Evolutionary conservation across 2,329 filamentous ascomycete species (phyloP).

Genomic region (Phyllosticta citribraziliensis): DNA sequence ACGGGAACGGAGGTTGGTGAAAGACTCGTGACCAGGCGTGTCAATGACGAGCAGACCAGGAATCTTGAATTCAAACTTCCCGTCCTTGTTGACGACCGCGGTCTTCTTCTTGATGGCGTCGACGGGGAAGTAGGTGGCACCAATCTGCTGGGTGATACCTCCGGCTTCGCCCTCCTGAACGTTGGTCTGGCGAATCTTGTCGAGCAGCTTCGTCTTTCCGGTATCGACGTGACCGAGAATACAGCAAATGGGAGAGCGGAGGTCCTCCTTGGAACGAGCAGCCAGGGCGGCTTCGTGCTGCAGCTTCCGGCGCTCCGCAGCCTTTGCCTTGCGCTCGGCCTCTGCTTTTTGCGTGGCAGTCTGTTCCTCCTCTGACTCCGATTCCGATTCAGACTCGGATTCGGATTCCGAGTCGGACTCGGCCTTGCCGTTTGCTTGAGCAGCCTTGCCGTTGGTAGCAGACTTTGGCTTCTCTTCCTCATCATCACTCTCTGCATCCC

Average conservation of each 20-base stretch:
- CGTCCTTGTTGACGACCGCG: constrained; percentile 82
- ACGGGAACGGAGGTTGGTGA: constrained; percentile 93
- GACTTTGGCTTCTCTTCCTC: constrained; percentile 42
- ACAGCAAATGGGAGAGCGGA: constrained; percentile 97
- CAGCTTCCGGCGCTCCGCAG: constrained; percentile 77
- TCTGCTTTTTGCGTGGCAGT: constrained; percentile 65
- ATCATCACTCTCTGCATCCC: constrained; percentile 78
- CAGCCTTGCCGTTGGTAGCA: constrained; percentile 25
- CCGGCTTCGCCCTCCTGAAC: constrained; percentile 98
- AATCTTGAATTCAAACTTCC: constrained; percentile 90
- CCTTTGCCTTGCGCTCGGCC: constrained; percentile 74
- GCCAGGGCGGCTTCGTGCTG: constrained; percentile 86
- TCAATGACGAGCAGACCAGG: constrained; percentile 95
- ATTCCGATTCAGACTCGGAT: constrained; percentile 43
- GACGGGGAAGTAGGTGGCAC: constrained; percentile 97
- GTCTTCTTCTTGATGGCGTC: constrained; percentile 91
- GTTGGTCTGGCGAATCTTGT: constrained; percentile 97
- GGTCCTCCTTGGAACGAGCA: constrained; percentile 83
- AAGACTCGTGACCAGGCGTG: constrained; percentile 99
- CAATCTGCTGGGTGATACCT: constrained; percentile 99
- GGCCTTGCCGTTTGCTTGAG: constrained; percentile 17
- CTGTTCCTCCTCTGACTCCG: constrained; percentile 60
- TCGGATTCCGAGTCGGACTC: constrained; percentile 40
- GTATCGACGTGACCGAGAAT: constrained; percentile 99
- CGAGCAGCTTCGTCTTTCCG: constrained; percentile 96